These are phyloP conservation scores for Nelumbo lutea DNA, from an alignment of 164 flowering plant species.

Conservation along the genomic window DNA sequence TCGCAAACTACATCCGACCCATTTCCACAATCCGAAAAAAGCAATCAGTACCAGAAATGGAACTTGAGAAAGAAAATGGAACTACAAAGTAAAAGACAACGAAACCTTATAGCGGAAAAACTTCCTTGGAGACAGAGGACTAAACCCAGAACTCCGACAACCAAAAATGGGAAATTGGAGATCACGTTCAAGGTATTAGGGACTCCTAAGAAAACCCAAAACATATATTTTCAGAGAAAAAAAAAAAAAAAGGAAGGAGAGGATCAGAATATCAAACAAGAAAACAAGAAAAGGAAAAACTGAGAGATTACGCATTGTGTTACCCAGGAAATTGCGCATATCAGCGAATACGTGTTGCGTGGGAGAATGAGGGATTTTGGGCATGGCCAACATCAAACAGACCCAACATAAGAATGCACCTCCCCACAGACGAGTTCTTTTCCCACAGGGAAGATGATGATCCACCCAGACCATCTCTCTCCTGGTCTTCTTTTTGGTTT, in stretches of 20 bases:
- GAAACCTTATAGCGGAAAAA: slow-evolving; percentile 33
- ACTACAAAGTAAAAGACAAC: neutral
- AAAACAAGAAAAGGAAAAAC: neutral
- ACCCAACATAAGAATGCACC: slow-evolving; percentile 30
- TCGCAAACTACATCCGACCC: slow-evolving; percentile 27
- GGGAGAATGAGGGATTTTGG: slow-evolving; percentile 38
- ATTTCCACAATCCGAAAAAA: neutral
- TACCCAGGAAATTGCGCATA: slow-evolving; percentile 57
- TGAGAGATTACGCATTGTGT: neutral
- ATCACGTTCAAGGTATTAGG: slow-evolving; percentile 33
- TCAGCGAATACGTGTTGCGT: slow-evolving; percentile 39
- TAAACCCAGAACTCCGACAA: slow-evolving; percentile 47
- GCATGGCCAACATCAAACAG: slow-evolving; percentile 37
- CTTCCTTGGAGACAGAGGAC: slow-evolving; percentile 40
- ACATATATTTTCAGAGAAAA: neutral
- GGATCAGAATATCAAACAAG: neutral
- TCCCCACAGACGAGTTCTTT: slow-evolving; percentile 26
- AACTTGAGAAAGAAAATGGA: neutral
- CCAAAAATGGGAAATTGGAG: slow-evolving; percentile 46
- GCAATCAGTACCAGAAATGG: neutral
- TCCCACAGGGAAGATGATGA: slow-evolving; percentile 18
- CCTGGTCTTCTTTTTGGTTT: neutral
- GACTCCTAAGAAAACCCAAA: slow-evolving; percentile 23
- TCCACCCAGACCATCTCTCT: slow-evolving; percentile 2
- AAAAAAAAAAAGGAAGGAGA: neutral